Base-by-base conservation (phyloP, 352 stramenopile genomes). In the Phytophthora macrochlamydospora region DNA sequence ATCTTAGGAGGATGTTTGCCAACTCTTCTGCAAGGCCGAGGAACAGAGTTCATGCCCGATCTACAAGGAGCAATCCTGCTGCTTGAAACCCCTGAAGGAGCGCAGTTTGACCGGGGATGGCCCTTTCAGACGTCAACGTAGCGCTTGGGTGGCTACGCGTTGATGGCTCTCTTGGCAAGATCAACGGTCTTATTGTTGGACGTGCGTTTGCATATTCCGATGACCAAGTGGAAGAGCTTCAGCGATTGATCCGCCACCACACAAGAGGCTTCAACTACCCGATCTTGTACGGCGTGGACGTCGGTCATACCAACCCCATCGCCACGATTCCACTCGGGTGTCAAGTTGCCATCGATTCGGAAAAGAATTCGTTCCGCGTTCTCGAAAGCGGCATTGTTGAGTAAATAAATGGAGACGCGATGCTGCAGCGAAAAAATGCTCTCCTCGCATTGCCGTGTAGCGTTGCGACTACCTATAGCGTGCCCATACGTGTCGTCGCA, bases 1-100 rank as follows among this genome's bases (percentile, higher is more conserved):
- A 74, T 90, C 44, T 63, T 90, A 7, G 80, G 83, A 8, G 83
- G 80, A 3, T 91, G 78, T 65, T 60, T 91, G 7, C 80, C 83
- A 13, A 77, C 76, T 50, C 38, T 89, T 5, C 71, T 91, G 32
- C 87, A 89, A 28, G 73, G 84, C 2, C 77, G 78, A 3, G 80
- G 81, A 33, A 83, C 79, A 2, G 30, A 63, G 54, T 89, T 75
- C 58, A 78, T 87, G 68, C 76, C 77, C 0, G 69, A 80, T 28
- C 32, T 90, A 12, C 55, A 56, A 0, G 77, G 54, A 30, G 61
- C 68, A 18, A 73, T 92, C 55, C 48, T 92, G 13, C 61, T 92
- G 14, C 42, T 90, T 3, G 79, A 91, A 61, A 87, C 77, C 0
- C 76, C 78, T 0, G 79, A 90, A 50, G 70, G 75, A 32, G 51